phyloP scores from a whole-genome alignment of 2,329 filamentous ascomycete species.

The Arthroderma sp. region DNA sequence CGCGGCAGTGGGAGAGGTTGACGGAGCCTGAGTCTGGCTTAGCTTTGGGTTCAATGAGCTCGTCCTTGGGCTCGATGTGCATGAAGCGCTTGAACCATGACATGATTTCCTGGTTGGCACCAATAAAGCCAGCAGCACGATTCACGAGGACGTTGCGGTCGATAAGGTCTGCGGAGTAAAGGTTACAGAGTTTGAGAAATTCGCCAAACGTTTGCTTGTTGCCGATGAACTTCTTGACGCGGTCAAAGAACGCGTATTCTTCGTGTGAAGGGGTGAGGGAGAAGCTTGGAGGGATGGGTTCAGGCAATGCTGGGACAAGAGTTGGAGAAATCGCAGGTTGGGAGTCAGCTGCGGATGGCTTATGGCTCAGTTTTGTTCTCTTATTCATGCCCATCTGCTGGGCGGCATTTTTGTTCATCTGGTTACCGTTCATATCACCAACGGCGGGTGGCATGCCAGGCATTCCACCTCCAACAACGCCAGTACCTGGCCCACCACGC shows the following conservation, averaged over 20 bases:
- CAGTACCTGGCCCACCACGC: constrained; percentile 44
- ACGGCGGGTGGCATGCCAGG: constrained; percentile 19
- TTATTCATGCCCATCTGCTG: constrained; percentile 36
- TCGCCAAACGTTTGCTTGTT: constrained; percentile 90
- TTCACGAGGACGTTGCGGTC: constrained; percentile 71
- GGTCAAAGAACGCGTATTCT: constrained; percentile 87
- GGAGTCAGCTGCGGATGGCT: constrained; percentile 44
- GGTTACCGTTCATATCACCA: constrained; percentile 21
- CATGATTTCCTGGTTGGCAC: constrained; percentile 78
- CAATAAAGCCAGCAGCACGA: constrained; percentile 75
- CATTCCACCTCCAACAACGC: constrained; percentile 27
- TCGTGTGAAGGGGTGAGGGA: constrained; percentile 65
- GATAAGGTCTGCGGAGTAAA: constrained; percentile 87
- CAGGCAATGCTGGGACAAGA: constrained; percentile 74
- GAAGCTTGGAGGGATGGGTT: constrained; percentile 67
- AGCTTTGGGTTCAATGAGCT: constrained; percentile 65
- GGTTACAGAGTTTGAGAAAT: constrained; percentile 91
- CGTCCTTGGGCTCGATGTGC: constrained; percentile 57
- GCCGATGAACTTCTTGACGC: constrained; percentile 88
- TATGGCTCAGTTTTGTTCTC: constrained; percentile 64
- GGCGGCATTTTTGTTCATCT: constrained; percentile 25
- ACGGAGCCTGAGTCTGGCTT: constrained; percentile 63
- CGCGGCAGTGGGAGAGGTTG: constrained; percentile 89
- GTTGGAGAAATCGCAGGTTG: constrained; percentile 62
- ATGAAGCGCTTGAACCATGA: constrained; percentile 78